These are phyloP conservation scores for Fusarium zealandicum DNA, from an alignment of 2,329 filamentous ascomycete genomes.

Conservation along the genomic window DNA sequence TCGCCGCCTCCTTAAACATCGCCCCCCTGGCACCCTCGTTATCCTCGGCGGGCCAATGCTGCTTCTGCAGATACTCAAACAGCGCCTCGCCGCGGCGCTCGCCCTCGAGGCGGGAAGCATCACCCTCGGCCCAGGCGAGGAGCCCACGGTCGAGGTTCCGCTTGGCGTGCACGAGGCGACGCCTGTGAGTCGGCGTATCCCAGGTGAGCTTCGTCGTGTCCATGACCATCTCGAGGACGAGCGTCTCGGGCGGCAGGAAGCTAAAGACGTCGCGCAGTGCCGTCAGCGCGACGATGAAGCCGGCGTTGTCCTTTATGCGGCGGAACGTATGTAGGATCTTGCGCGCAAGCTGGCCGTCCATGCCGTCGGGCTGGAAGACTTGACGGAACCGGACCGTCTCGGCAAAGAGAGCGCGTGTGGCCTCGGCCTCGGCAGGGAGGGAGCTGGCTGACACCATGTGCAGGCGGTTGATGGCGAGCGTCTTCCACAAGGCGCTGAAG, in stretches of 20 bases:
- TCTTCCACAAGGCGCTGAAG: constrained; percentile 72
- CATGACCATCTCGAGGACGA: constrained; percentile 56
- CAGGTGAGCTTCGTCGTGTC: constrained; percentile 54
- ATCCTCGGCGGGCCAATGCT: constrained; percentile 45
- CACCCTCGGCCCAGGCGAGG: constrained; percentile 39
- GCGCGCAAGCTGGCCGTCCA: constrained; percentile 57
- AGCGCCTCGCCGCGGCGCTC: constrained; percentile 50
- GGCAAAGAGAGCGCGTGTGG: constrained; percentile 54
- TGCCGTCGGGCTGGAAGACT: constrained; percentile 53
- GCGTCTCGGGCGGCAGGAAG: constrained; percentile 54
- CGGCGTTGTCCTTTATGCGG: constrained; percentile 52
- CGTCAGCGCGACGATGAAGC: constrained; percentile 55
- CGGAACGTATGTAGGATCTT: constrained; percentile 61
- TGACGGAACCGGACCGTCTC: constrained; percentile 58
- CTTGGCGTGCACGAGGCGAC: constrained; percentile 53
- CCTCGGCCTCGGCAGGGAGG: constrained; percentile 42
- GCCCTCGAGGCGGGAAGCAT: constrained; percentile 47
- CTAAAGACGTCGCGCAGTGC: constrained; percentile 53
- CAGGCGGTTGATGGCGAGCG: constrained; percentile 59
- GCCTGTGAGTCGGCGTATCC: constrained; percentile 51
- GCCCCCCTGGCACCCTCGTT: constrained; percentile 36
- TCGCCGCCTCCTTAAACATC: constrained; percentile 46
- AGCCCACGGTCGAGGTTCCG: constrained; percentile 52
- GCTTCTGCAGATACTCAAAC: constrained; percentile 52
- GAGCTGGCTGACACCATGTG: constrained; percentile 45